Percentiles rank a stretch among this genome's conserved stretches.
phyloP scores from a whole-genome alignment of 2,329 filamentous ascomycete species.

The Clarireedia sp. region DNA sequence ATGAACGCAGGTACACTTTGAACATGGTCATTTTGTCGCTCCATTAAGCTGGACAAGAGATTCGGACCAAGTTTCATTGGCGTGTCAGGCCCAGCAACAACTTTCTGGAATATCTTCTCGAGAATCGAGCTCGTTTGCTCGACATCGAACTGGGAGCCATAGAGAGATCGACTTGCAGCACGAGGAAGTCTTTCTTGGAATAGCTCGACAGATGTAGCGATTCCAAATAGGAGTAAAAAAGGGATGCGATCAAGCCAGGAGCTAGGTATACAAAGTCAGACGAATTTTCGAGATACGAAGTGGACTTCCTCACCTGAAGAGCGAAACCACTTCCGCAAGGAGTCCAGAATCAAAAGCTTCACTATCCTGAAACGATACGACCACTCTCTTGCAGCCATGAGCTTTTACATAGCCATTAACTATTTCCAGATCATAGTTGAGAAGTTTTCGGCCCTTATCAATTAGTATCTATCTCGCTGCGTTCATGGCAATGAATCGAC shows the following conservation, averaged over 20 bases:
- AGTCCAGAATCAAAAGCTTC: slow-evolving; percentile 70
- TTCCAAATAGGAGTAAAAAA: slow-evolving; percentile 68
- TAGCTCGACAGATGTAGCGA: slow-evolving; percentile 74
- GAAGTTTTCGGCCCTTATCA: slow-evolving; percentile 50
- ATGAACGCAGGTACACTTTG: slow-evolving; percentile 68
- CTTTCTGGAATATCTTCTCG: slow-evolving; percentile 61
- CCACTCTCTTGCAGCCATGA: slow-evolving; percentile 49
- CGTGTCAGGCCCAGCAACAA: slow-evolving; percentile 50
- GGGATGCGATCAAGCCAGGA: slow-evolving; percentile 69
- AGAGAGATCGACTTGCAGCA: slow-evolving; percentile 56
- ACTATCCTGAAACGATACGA: slow-evolving; percentile 71
- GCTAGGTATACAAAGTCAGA: slow-evolving; percentile 26
- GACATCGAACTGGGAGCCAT: slow-evolving; percentile 69
- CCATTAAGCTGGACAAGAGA: slow-evolving; percentile 55
- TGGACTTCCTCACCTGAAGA: slow-evolving; percentile 50
- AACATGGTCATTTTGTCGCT: slow-evolving; percentile 69
- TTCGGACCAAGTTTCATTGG: slow-evolving; percentile 55
- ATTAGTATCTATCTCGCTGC: too few species aligned
- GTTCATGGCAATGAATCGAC: slow-evolving; percentile 15
- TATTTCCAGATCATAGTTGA: slow-evolving; percentile 73
- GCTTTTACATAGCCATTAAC: slow-evolving; percentile 52
- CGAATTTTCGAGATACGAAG: too few species aligned
- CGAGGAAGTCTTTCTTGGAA: slow-evolving; percentile 68
- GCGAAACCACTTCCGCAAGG: slow-evolving; percentile 61
- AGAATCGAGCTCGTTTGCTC: slow-evolving; percentile 64